phyloP scores from a whole-genome alignment of 106 monocot genomes.

The Narthecium ossifragum region DNA sequence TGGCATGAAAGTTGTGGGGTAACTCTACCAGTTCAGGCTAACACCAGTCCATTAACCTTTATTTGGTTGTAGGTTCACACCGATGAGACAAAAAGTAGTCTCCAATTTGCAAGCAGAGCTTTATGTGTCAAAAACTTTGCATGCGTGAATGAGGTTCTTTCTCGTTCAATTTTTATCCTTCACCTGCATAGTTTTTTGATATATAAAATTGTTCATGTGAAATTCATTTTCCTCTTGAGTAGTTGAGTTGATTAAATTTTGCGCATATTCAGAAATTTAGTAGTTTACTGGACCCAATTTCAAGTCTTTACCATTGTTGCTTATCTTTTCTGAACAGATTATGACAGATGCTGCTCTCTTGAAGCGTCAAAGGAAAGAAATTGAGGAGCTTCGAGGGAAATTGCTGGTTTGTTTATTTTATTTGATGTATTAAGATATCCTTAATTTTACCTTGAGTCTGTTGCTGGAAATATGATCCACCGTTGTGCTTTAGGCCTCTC shows the following conservation, averaged over 20 bases:
- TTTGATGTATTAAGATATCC: not conserved
- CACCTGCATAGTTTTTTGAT: not conserved
- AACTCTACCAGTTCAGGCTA: no score
- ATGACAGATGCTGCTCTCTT: slow-evolving; percentile 93
- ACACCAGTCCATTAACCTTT: no score
- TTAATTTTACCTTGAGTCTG: not conserved
- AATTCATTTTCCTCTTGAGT: no score
- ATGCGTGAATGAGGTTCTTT: slow-evolving; percentile 83
- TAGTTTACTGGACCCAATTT: no score
- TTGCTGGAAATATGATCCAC: slow-evolving; percentile 8
- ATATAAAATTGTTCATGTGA: no score
- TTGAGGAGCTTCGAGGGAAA: slow-evolving; percentile 91
- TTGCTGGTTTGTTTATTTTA: slow-evolving; percentile 32
- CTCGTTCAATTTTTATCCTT: not conserved
- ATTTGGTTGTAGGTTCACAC: slow-evolving; percentile 55
- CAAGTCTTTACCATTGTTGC: not conserved
- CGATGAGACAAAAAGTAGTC: slow-evolving; percentile 96
- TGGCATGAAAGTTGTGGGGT: no score
- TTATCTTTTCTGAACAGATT: slow-evolving; percentile 42
- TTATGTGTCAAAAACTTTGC: slow-evolving; percentile 79
- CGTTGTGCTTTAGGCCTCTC: slow-evolving; percentile 49
- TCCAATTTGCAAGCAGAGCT: slow-evolving; percentile 94
- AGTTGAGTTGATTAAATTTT: no score
- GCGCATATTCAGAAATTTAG: no score
- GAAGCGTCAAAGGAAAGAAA: slow-evolving; percentile 86